phyloP scores from a whole-genome alignment of 352 stramenopile genomes.

The Halophytophthora polymorphica region DNA sequence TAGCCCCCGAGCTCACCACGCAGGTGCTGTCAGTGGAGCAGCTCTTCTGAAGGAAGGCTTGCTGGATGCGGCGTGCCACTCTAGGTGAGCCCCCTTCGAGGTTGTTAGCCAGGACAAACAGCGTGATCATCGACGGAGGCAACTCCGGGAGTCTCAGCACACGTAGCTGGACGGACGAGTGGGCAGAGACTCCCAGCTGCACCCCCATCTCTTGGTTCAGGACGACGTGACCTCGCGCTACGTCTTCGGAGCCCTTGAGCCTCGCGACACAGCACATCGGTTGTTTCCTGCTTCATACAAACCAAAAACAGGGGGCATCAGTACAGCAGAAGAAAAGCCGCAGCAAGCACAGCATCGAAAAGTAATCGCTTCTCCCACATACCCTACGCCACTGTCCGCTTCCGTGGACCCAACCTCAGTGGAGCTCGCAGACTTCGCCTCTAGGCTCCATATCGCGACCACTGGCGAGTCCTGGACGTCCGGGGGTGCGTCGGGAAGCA shows the following conservation, averaged over 20 bases:
- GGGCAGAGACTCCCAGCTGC: slow-evolving; percentile 15
- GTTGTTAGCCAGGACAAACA: slow-evolving; percentile 19
- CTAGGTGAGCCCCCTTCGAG: slow-evolving; percentile 2
- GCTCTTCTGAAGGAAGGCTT: slow-evolving; percentile 36
- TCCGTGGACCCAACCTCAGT: slow-evolving; percentile 8
- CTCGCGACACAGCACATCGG: slow-evolving; percentile 27
- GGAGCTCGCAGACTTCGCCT: slow-evolving; percentile 7
- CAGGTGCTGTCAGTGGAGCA: slow-evolving; percentile 9
- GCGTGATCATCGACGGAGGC: slow-evolving; percentile 22
- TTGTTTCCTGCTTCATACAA: slow-evolving; percentile 10
- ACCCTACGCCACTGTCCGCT: slow-evolving; percentile 9
- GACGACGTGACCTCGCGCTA: slow-evolving; percentile 32
- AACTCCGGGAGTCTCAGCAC: slow-evolving; percentile 55
- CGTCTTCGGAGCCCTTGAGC: slow-evolving; percentile 37
- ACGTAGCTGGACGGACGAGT: slow-evolving; percentile 34
- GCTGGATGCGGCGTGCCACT: slow-evolving; percentile 14
- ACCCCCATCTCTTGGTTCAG: slow-evolving; percentile 26
- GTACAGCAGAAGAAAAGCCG: no score
- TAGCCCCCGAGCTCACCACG: slow-evolving; percentile 32
- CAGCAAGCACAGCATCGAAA: no score
- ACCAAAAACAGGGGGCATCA: no score
- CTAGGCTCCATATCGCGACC: slow-evolving; percentile 32
- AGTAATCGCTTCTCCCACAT: neutral
- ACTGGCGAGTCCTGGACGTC: slow-evolving; percentile 36
- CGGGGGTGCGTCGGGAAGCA: slow-evolving; percentile 24